Evolutionary conservation across 495 filamentous ascomycete genomes (phyloP).

Genomic region (Neurospora cerealis): DNA sequence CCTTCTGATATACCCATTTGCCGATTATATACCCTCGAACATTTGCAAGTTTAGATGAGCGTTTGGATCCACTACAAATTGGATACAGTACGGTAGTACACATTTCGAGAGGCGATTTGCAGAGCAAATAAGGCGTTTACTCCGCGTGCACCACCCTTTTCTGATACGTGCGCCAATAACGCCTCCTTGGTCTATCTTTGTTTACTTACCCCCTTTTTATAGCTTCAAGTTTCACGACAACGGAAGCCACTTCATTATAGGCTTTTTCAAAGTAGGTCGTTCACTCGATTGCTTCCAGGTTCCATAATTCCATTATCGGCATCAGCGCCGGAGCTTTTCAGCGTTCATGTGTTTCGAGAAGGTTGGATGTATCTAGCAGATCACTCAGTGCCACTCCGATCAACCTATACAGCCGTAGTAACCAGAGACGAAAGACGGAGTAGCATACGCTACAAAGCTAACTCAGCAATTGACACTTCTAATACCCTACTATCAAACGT

Average conservation of each 20-base stretch:
- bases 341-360: not conserved
- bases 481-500: not conserved
- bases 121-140: not conserved
- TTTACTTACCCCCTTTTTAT: not conserved
- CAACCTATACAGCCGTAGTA: not conserved
- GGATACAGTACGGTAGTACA: not conserved
- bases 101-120: not conserved
- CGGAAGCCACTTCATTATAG: not conserved
- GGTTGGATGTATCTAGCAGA: not conserved
- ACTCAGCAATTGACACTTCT: not conserved
- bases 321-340: not conserved
- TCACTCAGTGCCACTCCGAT: not conserved
- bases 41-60: not conserved
- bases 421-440: not conserved
- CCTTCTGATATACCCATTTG: not conserved
- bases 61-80: not conserved
- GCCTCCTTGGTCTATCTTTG: not conserved
- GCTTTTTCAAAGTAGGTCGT: not conserved
- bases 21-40: not conserved
- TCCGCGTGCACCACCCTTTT: not conserved
- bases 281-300: not conserved
- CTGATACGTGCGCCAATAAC: not conserved
- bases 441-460: not conserved
- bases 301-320: not conserved
- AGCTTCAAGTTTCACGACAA: not conserved